Evolutionary conservation across 108 stramenopile genomes (phyloP).

Genomic region (Stephanodiscus triporus): DNA sequence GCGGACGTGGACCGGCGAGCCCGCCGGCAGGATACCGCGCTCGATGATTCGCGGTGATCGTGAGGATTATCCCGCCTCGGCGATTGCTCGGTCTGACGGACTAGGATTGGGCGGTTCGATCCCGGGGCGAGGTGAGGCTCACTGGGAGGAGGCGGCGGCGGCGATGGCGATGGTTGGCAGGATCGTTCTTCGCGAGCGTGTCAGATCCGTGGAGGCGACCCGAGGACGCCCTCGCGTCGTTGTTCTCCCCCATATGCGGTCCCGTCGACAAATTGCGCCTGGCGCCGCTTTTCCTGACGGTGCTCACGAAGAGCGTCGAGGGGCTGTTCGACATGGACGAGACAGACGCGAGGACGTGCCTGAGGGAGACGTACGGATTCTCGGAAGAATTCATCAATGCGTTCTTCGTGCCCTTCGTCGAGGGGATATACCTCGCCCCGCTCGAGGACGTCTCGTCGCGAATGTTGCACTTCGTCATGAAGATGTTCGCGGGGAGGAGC

Average conservation of each 20-base stretch:
- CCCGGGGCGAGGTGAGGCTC: slow-evolving; percentile 83
- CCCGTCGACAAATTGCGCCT: slow-evolving; percentile 69
- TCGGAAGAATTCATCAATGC: slow-evolving; percentile 68
- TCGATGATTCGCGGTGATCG: slow-evolving; percentile 92
- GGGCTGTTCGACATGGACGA: slow-evolving; percentile 79
- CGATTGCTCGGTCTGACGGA: slow-evolving; percentile 70
- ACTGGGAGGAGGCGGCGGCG: neutral
- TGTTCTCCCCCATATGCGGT: slow-evolving; percentile 73
- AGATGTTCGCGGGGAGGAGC: slow-evolving; percentile 82
- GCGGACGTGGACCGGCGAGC: slow-evolving; percentile 33
- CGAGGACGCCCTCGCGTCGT: slow-evolving; percentile 47
- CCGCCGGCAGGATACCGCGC: slow-evolving; percentile 69
- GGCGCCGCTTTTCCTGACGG: slow-evolving; percentile 63
- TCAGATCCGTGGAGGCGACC: slow-evolving; percentile 82
- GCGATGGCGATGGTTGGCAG: neutral
- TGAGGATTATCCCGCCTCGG: slow-evolving; percentile 84
- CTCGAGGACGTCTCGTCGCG: slow-evolving; percentile 74
- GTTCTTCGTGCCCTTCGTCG: slow-evolving; percentile 86
- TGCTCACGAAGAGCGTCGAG: slow-evolving; percentile 57
- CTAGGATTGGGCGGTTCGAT: slow-evolving; percentile 63
- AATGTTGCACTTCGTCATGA: slow-evolving; percentile 90
- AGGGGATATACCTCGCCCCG: slow-evolving; percentile 82
- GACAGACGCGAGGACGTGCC: slow-evolving; percentile 62
- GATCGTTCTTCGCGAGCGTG: slow-evolving; percentile 49
- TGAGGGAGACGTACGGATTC: slow-evolving; percentile 71